Evolutionary conservation across 805 yeast genomes (phyloP), one percentile per base, ranked within the genome.

Genomic region (Candida quercuum): DNA sequence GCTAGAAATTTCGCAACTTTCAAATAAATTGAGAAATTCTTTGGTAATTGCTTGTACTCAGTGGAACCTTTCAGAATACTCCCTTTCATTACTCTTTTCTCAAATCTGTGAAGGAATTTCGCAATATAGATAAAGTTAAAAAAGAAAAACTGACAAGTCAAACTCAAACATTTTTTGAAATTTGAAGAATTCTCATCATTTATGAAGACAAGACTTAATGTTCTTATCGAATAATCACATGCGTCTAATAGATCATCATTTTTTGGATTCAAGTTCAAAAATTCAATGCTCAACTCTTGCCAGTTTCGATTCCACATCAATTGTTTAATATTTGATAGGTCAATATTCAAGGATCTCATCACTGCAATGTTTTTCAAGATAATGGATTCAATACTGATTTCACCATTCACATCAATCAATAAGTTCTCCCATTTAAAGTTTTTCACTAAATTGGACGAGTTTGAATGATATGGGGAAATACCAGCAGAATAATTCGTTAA

Each of bases 341-440:
- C 67, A 35, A 69, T 51, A 38, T 55, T 22, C 50, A 53, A 25
- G 48, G 63, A 44, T 52, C 61, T 45, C 51, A 66, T 28, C 54
- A 67, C 48, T 47, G 59, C 17, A 61, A 63, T 33, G 56, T 59
- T 52, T 28, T 46, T 45, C 29, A 68, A 45, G 8, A 68, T 63
- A 15, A 66, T 62, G n/a, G 71, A 64, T 33, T 67, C 72, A 38
- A 62, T 49, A 60, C 63, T 64, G 20, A 67, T 44, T 1, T 63
- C 66, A 1, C 34, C 10, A 20, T 35, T 16, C 16, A 36, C 18
- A 46, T 42, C 32, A 43, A 49, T 42, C 47, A 64, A 32, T 43
- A 58, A 27, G 41, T 55, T 46, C 52, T 65, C 45, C 60, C 65
- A 44, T 45, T 35, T 65, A 36, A 56, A 58, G 41, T 62, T 60